phyloP scores from a whole-genome alignment of 768 basidiomycete genomes.

The Lactifluus volemus region DNA sequence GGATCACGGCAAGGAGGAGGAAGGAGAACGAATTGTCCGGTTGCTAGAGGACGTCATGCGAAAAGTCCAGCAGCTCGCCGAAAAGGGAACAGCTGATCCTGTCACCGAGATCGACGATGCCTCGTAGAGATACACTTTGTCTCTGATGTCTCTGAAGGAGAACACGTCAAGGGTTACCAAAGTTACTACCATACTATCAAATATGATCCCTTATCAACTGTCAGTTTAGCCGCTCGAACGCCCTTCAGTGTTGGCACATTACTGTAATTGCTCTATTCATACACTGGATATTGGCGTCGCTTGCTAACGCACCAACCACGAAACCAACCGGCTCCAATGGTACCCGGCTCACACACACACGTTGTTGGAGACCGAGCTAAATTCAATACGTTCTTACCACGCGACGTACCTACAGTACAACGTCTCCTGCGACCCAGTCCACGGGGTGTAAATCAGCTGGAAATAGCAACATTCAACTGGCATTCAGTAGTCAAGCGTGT shows the following conservation, averaged over 20 bases:
- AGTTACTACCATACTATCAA: neutral
- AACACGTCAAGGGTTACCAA: neutral
- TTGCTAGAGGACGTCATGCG: slow-evolving; percentile 12
- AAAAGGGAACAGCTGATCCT: neutral
- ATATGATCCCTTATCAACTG: neutral
- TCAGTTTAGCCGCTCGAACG: neutral
- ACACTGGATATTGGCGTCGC: neutral
- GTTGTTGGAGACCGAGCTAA: neutral
- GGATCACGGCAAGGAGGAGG: neutral
- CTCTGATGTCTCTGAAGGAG: neutral
- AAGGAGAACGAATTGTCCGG: slow-evolving; percentile 1
- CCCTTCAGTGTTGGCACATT: neutral
- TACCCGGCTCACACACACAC: neutral
- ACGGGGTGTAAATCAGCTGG: neutral
- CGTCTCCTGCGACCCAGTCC: neutral
- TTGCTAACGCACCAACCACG: neutral
- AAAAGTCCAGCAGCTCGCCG: neutral
- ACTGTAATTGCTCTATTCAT: neutral
- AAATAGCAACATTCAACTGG: neutral
- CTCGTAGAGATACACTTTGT: neutral
- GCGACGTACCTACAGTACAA: neutral
- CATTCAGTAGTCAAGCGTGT: neutral
- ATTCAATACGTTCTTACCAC: neutral
- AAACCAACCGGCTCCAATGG: no score
- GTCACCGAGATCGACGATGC: neutral